These are phyloP conservation scores for Sphagnurus paluster DNA, from an alignment of 1,284 basidiomycete genomes.

Conservation along the genomic window DNA sequence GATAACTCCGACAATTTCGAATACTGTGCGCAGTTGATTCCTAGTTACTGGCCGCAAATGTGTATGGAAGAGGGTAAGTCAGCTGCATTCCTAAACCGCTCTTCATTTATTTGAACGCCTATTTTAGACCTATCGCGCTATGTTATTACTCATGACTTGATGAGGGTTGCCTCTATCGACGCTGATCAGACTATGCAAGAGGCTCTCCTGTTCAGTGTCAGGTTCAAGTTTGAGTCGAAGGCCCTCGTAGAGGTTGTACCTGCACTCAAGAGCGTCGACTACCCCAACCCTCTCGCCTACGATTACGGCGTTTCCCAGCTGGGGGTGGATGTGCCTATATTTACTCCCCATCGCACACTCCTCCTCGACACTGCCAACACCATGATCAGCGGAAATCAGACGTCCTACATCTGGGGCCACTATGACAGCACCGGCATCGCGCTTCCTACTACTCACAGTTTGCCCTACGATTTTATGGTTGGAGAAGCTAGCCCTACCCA, in stretches of 20 bases:
- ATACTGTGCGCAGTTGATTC: slow-evolving; percentile 37
- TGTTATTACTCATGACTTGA: slow-evolving; percentile 43
- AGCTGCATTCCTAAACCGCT: slow-evolving; percentile 3
- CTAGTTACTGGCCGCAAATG: slow-evolving; percentile 36
- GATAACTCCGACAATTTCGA: slow-evolving; percentile 24
- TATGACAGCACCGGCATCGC: not conserved
- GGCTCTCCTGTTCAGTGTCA: slow-evolving; percentile 23
- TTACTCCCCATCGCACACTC: slow-evolving; percentile 9
- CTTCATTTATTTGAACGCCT: slow-evolving; percentile 25
- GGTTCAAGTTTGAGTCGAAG: slow-evolving; percentile 20
- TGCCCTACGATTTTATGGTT: slow-evolving; percentile 10
- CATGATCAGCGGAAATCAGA: slow-evolving; percentile 8
- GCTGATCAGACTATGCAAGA: slow-evolving; percentile 18
- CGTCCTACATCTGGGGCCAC: slow-evolving; percentile 3
- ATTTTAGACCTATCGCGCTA: slow-evolving; percentile 23
- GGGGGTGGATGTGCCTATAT: not conserved
- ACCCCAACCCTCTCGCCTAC: not conserved
- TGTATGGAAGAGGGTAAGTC: slow-evolving; percentile 35
- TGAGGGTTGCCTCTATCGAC: slow-evolving; percentile 17
- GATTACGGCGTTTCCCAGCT: not conserved
- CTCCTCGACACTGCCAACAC: slow-evolving; percentile 15
- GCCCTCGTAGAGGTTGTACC: slow-evolving; percentile 2
- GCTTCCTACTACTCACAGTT: too few relatives aligned
- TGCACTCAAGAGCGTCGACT: not conserved
- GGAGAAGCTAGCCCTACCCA: slow-evolving; percentile 5